Evolutionary conservation across 139 green algal genomes (phyloP).

Genomic region (Yamagishiella unicocca): DNA sequence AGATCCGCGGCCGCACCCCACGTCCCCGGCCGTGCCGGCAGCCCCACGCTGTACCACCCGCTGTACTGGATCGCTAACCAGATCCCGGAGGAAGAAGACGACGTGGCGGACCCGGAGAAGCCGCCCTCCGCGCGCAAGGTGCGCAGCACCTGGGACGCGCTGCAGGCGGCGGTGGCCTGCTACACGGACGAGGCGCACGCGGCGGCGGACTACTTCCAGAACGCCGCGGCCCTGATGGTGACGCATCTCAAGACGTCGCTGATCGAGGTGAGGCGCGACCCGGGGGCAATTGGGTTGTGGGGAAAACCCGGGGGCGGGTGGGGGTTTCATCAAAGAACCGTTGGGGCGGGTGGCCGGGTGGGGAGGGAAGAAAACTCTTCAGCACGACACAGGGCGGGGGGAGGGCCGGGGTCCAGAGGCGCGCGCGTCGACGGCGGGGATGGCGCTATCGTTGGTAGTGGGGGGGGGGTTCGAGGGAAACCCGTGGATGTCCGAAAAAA

Average conservation of each 20-base stretch:
- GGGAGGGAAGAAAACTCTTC: no score
- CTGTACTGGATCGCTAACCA: background rate
- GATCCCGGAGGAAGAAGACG: background rate
- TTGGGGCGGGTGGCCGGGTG: no score
- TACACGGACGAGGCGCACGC: slow-evolving; percentile 54
- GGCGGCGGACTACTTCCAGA: slow-evolving; percentile 49
- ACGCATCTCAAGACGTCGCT: slow-evolving; percentile 59
- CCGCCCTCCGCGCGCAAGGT: background rate
- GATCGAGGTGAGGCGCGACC: slow-evolving; percentile 45
- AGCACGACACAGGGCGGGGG: no score
- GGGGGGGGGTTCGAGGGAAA: no score
- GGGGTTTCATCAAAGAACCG: no score
- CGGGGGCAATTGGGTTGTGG: background rate
- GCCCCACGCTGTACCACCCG: slow-evolving; percentile 43
- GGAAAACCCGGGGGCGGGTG: no score
- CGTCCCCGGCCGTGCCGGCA: background rate
- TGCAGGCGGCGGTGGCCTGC: slow-evolving; percentile 15
- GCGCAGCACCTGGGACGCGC: background rate
- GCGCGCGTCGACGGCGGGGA: no score
- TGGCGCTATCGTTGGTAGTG: no score
- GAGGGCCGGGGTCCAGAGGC: no score
- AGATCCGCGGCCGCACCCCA: no score
- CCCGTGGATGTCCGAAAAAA: no score
- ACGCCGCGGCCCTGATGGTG: slow-evolving; percentile 54
- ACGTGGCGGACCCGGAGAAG: background rate